phyloP scores from a whole-genome alignment of 176 grass and related monocot genomes.

The Sorghum bicolor region Sorghum_bicolor_NCBIv3 NC_012878.2:205001-205500 shows the following conservation, averaged over 20 bases:
- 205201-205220: neutral
- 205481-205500: neutral
- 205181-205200: too few relatives aligned
- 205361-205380: neutral
- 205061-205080: neutral
- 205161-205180: neutral
- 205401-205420: neutral
- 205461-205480: neutral
- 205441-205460: neutral
- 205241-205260: neutral
- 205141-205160: neutral
- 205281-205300: neutral
- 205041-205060: neutral
- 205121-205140: neutral
- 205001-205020: neutral
- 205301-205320: neutral
- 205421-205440: neutral
- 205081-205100: neutral
- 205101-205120: neutral
- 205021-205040: slow-evolving; percentile 6
- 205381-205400: neutral
- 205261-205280: neutral
- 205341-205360: neutral
- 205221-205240: neutral
- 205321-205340: neutral